Evolutionary conservation across 352 stramenopile genomes (phyloP).

Genomic region (Phytopythium ostracodes): DNA sequence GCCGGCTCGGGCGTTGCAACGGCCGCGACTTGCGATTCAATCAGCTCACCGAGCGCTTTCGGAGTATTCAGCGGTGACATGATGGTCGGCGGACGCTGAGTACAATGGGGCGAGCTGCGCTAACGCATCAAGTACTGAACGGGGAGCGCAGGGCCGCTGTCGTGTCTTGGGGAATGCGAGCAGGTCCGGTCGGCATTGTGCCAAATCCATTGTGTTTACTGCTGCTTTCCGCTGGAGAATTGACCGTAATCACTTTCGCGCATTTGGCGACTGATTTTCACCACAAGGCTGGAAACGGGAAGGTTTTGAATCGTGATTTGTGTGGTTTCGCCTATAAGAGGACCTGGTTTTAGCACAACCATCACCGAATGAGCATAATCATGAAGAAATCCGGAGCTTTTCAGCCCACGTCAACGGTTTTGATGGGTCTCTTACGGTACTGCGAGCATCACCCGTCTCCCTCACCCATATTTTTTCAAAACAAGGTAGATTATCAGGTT

Average conservation of each 20-base stretch:
- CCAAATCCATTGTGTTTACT: neutral
- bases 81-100: neutral
- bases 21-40: neutral
- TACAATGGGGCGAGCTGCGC: neutral
- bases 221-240: neutral
- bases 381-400: neutral
- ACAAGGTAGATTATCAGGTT: too few relatives aligned
- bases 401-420: neutral
- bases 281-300: neutral
- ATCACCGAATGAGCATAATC: neutral
- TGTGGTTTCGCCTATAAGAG: too few relatives aligned
- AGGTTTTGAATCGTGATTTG: neutral
- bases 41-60: neutral
- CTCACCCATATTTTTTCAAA: too few relatives aligned
- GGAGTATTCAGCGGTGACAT: neutral
- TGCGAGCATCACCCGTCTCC: too few relatives aligned
- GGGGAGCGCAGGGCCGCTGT: too few relatives aligned
- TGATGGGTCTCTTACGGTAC: too few relatives aligned
- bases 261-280: neutral
- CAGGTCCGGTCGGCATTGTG: neutral
- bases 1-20: neutral
- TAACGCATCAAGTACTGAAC: neutral
- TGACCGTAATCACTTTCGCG: neutral
- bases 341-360: neutral
- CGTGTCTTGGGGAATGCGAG: neutral